Percentiles rank a stretch among this genome's conserved stretches.
Conservation (phyloP, 495 filamentous ascomycete genomes). For the Geoglossum glabrum region DNA sequence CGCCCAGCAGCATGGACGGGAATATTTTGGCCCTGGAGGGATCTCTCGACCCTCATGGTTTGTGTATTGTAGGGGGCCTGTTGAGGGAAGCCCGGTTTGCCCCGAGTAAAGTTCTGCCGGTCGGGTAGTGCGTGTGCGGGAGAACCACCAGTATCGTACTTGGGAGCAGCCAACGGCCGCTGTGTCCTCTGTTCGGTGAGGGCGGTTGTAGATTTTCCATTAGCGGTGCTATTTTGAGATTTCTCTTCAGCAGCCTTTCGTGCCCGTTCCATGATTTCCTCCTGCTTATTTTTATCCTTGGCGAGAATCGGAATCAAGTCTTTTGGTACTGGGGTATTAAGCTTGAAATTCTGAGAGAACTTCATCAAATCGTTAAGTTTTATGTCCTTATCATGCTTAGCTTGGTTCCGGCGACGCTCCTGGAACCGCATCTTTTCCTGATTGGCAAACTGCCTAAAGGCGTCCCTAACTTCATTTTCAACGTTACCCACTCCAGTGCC, state of each 20-base stretch:
- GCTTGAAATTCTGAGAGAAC: slow-evolving; percentile 84
- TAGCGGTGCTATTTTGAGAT: not conserved
- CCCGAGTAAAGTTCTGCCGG: slow-evolving; percentile 23
- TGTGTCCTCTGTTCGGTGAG: slow-evolving; percentile 3
- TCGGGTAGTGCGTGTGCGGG: slow-evolving; percentile 13
- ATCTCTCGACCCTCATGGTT: slow-evolving; percentile 7
- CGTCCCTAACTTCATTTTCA: slow-evolving; percentile 53
- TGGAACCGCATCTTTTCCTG: slow-evolving; percentile 51
- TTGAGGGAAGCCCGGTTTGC: slow-evolving; percentile 28
- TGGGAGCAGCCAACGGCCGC: not conserved
- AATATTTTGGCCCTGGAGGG: not conserved
- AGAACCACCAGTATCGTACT: not conserved
- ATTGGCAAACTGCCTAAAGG: slow-evolving; percentile 67
- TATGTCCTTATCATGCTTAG: slow-evolving; percentile 55
- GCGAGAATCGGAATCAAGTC: slow-evolving; percentile 90
- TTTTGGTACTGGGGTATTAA: slow-evolving; percentile 72
- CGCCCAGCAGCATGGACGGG: slow-evolving; percentile 15
- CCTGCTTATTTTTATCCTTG: slow-evolving; percentile 83
- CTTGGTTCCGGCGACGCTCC: slow-evolving; percentile 50
- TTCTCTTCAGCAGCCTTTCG: slow-evolving; percentile 40
- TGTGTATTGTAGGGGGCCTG: slow-evolving; percentile 18
- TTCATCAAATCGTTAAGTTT: slow-evolving; percentile 89
- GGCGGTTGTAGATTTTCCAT: not conserved
- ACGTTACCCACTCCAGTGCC: slow-evolving; percentile 34
- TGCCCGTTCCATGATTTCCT: slow-evolving; percentile 75